These are phyloP conservation scores for Cercospora sp. DNA, from an alignment of 2,329 filamentous ascomycete species.

Conservation along the genomic window DNA sequence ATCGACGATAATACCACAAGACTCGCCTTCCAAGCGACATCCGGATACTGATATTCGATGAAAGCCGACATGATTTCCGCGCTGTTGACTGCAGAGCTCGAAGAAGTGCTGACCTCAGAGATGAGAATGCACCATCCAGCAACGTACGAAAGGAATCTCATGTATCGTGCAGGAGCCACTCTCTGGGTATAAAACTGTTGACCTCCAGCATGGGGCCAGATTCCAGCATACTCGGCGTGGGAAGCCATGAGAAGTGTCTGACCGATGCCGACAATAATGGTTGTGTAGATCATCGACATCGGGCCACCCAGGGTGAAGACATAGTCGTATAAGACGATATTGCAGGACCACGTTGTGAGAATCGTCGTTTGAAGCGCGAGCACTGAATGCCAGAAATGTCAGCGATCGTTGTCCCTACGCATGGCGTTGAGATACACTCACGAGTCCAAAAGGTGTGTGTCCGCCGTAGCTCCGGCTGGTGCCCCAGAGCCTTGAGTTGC, in stretches of 20 bases:
- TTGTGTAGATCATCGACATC: neutral
- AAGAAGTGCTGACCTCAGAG: conserved; percentile 5
- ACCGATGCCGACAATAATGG: conserved; percentile 12
- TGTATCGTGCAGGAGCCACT: conserved; percentile 25
- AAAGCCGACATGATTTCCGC: conserved; percentile 31
- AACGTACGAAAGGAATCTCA: conserved; percentile 27
- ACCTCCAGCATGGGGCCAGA: conserved; percentile 12
- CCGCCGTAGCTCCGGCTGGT: neutral
- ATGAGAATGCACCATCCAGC: conserved; percentile 32
- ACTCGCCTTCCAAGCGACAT: conserved; percentile 7
- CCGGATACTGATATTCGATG: conserved; percentile 11
- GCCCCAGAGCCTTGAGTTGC: neutral
- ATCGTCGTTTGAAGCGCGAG: conserved; percentile 1
- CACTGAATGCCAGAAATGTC: neutral
- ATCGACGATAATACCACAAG: neutral
- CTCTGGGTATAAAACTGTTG: conserved; percentile 14
- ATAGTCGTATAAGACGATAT: conserved; percentile 14
- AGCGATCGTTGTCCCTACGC: neutral
- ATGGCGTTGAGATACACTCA: neutral
- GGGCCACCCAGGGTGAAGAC: conserved; percentile 8
- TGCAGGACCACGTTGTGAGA: conserved; percentile 12
- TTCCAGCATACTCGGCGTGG: conserved; percentile 11
- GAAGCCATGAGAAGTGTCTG: conserved; percentile 14
- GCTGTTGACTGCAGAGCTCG: conserved; percentile 32
- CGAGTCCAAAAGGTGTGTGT: neutral